Conservation (phyloP, 164 flowering plant species). For the Aristolochia fimbriata region DNA sequence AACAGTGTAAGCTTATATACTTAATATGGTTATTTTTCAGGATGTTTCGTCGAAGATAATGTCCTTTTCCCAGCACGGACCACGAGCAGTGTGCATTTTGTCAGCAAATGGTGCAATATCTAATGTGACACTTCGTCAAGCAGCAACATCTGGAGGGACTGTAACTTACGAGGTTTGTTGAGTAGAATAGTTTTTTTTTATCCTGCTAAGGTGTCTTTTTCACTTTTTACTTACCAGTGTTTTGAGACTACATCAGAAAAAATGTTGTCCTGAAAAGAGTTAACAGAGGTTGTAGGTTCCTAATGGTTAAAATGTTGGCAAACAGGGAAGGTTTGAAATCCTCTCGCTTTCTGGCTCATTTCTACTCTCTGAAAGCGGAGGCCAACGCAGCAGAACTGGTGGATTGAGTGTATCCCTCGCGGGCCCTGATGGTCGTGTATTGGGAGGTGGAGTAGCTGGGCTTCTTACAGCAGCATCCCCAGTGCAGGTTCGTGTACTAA, state of each 20-base stretch:
- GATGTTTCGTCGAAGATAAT: slow-evolving; percentile 79
- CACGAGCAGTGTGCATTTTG: slow-evolving; percentile 75
- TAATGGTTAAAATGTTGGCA: not conserved
- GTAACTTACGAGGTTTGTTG: slow-evolving; percentile 85
- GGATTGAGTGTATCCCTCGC: slow-evolving; percentile 75
- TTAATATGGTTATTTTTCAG: slow-evolving; percentile 24
- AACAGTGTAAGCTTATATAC: not conserved
- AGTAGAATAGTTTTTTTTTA: not conserved
- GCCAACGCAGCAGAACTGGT: slow-evolving; percentile 76
- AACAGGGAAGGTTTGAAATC: slow-evolving; percentile 86
- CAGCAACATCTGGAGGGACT: slow-evolving; percentile 86
- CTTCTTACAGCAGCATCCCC: slow-evolving; percentile 78
- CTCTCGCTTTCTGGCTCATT: slow-evolving; percentile 84
- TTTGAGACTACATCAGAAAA: not conserved
- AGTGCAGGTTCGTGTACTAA: slow-evolving; percentile 49
- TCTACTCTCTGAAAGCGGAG: slow-evolving; percentile 56
- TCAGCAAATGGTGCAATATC: slow-evolving; percentile 91
- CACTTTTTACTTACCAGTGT: not conserved
- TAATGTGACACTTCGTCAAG: slow-evolving; percentile 83
- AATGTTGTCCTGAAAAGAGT: not conserved
- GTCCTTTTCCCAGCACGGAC: slow-evolving; percentile 81
- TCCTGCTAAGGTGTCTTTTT: not conserved
- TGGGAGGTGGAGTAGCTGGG: slow-evolving; percentile 91
- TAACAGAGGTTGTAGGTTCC: not conserved
- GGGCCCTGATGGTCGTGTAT: slow-evolving; percentile 86